Evolutionary conservation across 352 stramenopile genomes (phyloP).

Genomic region (Thraustochytrium sp.): DNA sequence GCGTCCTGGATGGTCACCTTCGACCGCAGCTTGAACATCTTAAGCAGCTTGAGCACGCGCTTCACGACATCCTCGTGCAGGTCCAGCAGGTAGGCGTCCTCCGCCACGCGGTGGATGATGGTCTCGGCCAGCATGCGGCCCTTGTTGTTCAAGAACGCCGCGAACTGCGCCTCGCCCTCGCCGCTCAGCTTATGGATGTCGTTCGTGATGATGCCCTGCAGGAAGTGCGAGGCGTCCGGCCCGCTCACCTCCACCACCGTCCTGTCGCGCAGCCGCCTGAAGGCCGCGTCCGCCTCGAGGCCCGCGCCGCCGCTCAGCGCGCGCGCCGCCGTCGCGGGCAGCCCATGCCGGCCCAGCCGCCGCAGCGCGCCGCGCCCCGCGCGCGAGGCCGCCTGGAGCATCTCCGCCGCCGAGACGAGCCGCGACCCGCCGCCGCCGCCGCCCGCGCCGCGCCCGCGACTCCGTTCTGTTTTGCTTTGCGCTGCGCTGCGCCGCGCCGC

Average conservation of each 20-base stretch:
- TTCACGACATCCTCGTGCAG: background rate
- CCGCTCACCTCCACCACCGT: conserved; percentile 34
- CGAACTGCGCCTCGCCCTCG: conserved; percentile 8
- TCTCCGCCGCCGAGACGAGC: too few species aligned
- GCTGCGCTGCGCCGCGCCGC: too few species aligned
- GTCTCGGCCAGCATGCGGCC: conserved; percentile 17
- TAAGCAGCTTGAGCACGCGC: conserved; percentile 7
- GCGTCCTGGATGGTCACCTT: conserved; percentile 28
- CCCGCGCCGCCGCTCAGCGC: too few species aligned
- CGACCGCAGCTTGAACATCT: conserved; percentile 25
- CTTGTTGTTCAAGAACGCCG: conserved; percentile 37
- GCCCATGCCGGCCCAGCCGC: too few species aligned
- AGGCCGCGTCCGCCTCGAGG: background rate
- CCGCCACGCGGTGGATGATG: background rate
- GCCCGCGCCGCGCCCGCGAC: too few species aligned
- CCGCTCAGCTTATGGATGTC: background rate
- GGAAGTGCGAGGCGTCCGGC: background rate
- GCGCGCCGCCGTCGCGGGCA: too few species aligned
- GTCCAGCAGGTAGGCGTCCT: conserved; percentile 33
- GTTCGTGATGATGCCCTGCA: conserved; percentile 39
- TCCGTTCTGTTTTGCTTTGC: too few species aligned
- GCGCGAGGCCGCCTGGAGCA: too few species aligned
- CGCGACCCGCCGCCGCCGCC: too few species aligned
- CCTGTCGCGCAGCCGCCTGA: background rate
- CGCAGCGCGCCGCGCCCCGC: too few species aligned